Percentiles rank a stretch among this genome's conserved stretches.
phyloP scores from a whole-genome alignment of 768 basidiomycete species.

The Hericium coralloides region DNA sequence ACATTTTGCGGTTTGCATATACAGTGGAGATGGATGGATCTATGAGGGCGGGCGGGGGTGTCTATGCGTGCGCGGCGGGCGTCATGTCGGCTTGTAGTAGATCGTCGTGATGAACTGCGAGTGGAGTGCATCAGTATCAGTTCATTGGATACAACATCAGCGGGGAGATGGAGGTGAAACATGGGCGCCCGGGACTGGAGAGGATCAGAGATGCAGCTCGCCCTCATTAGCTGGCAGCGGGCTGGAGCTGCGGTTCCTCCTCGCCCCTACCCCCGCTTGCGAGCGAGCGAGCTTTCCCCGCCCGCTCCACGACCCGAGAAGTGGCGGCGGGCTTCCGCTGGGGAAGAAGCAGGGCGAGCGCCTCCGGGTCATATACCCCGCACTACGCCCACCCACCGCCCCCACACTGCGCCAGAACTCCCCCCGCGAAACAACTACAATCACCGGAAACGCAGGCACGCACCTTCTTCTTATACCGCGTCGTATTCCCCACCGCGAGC shows the following conservation, averaged over 20 bases:
- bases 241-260: background rate
- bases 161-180: background rate
- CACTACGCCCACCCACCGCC: background rate
- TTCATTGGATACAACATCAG: background rate
- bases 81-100: conserved; percentile 65
- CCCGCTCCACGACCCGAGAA: too few species aligned
- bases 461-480: conserved; percentile 88
- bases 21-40: background rate
- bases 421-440: background rate
- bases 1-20: background rate
- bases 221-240: background rate
- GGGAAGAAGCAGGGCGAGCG: too few species aligned
- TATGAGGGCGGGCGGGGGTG: background rate
- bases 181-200: background rate
- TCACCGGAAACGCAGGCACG: conserved; percentile 13
- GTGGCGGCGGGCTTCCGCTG: too few species aligned
- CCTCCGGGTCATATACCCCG: too few species aligned
- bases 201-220: background rate
- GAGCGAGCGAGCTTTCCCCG: too few species aligned
- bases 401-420: background rate
- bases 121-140: conserved; percentile 11
- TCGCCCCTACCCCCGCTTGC: too few species aligned
- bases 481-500: conserved; percentile 86
- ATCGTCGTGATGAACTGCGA: conserved; percentile 76
- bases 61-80: background rate